Percentiles rank a stretch among this genome's conserved stretches.
phyloP scores from a whole-genome alignment of 2,329 filamentous ascomycete genomes.

The Talaromyces sp. region DNA sequence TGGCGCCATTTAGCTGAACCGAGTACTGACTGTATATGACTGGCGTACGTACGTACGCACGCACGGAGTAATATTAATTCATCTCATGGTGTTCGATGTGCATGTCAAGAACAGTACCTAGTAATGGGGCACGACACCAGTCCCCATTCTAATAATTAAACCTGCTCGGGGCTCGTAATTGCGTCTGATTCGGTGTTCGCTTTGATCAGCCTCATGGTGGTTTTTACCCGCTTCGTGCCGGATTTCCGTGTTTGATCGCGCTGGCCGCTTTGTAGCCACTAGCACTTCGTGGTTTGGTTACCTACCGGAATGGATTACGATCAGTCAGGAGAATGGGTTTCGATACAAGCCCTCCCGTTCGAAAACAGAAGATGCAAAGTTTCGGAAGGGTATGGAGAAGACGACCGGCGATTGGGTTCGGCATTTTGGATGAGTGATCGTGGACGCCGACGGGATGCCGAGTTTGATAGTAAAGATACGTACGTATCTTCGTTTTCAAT shows the following conservation, averaged over 20 bases:
- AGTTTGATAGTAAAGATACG: background rate
- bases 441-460: constrained; percentile 2
- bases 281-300: background rate
- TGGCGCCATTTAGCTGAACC: background rate
- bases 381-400: background rate
- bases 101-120: background rate
- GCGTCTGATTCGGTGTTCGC: background rate
- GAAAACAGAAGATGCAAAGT: background rate
- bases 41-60: background rate
- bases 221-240: background rate
- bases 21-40: background rate
- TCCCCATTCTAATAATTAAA: background rate
- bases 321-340: background rate
- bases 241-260: background rate
- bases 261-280: background rate
- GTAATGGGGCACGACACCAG: background rate
- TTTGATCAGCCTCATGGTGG: background rate
- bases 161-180: background rate
- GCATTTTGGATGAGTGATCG: background rate
- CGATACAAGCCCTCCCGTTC: background rate
- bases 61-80: background rate
- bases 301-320: background rate
- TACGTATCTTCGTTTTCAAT: background rate
- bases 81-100: constrained; percentile 3
- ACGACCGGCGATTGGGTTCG: background rate